phyloP scores from a whole-genome alignment of 768 basidiomycete genomes.

The Lactarius evosmus region DNA sequence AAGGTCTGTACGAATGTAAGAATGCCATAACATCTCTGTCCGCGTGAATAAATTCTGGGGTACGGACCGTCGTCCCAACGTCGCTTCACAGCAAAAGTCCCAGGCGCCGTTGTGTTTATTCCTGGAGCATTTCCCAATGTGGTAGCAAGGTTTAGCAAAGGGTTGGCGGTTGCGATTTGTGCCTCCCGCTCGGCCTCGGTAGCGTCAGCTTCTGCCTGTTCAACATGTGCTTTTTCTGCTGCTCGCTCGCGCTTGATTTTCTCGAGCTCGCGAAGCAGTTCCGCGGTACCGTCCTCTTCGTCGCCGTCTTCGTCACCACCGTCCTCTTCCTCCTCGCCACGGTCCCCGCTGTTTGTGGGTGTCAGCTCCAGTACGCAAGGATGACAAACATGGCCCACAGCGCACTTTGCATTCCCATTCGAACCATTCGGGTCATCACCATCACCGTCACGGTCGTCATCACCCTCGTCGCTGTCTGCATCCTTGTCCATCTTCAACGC shows the following conservation, averaged over 20 bases:
- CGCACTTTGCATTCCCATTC: slow-evolving; percentile 13
- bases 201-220: slow-evolving; percentile 66
- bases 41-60: not conserved
- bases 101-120: slow-evolving; percentile 67
- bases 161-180: slow-evolving; percentile 85
- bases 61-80: slow-evolving; percentile 90
- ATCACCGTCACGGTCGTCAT: too few relatives aligned
- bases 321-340: slow-evolving; percentile 35
- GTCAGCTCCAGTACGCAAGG: not conserved
- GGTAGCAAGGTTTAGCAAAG: slow-evolving; percentile 85
- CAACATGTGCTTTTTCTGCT: slow-evolving; percentile 83
- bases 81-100: slow-evolving; percentile 87
- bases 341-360: slow-evolving; percentile 1
- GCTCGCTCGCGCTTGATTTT: slow-evolving; percentile 97
- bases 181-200: slow-evolving; percentile 64
- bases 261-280: slow-evolving; percentile 93
- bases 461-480: slow-evolving; percentile 72
- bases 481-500: slow-evolving; percentile 87
- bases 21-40: not conserved
- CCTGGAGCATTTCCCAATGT: slow-evolving; percentile 79
- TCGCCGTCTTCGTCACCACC: slow-evolving; percentile 48
- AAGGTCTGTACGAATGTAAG: slow-evolving; percentile 55
- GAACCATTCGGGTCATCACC: slow-evolving; percentile 30
- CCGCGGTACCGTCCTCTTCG: slow-evolving; percentile 90
- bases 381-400: not conserved